A percentile compares a stretch with the other conserved stretches of the same genome.
Conservation (phyloP, 305 asterid species). For the Ilex paraguariensis region DNA sequence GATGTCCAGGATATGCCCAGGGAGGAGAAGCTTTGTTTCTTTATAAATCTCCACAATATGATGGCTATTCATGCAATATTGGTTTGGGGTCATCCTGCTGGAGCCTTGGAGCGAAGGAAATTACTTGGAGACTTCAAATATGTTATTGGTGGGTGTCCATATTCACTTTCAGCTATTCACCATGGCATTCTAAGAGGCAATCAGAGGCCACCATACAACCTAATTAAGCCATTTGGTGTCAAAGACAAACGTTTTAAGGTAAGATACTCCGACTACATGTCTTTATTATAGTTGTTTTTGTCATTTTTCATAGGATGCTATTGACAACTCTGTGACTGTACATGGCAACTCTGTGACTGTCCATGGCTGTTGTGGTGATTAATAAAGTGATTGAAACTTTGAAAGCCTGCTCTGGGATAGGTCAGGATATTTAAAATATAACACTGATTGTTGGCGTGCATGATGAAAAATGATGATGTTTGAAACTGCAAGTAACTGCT, state of each 20-base stretch:
- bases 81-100: constrained; percentile 69
- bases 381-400: too few relatives aligned
- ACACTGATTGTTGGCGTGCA: too few relatives aligned
- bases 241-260: constrained; percentile 67
- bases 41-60: constrained; percentile 81
- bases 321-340: not conserved
- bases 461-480: too few relatives aligned
- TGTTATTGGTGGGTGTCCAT: constrained; percentile 82
- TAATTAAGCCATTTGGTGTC: constrained; percentile 61
- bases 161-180: constrained; percentile 76
- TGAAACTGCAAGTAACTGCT: too few relatives aligned
- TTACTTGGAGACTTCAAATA: constrained; percentile 83
- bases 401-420: too few relatives aligned
- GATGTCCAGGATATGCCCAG: constrained; percentile 55
- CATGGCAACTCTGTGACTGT: not conserved
- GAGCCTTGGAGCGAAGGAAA: constrained; percentile 68
- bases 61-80: constrained; percentile 83
- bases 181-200: constrained; percentile 86
- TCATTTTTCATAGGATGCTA: not conserved
- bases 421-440: too few relatives aligned
- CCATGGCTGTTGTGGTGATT: too few relatives aligned
- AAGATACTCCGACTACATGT: constrained; percentile 3
- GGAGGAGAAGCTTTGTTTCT: constrained; percentile 85
- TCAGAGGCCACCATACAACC: constrained; percentile 89
- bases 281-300: not conserved